phyloP scores from a whole-genome alignment of 1,284 basidiomycete species.

The Takashimella koratensis region DNA sequence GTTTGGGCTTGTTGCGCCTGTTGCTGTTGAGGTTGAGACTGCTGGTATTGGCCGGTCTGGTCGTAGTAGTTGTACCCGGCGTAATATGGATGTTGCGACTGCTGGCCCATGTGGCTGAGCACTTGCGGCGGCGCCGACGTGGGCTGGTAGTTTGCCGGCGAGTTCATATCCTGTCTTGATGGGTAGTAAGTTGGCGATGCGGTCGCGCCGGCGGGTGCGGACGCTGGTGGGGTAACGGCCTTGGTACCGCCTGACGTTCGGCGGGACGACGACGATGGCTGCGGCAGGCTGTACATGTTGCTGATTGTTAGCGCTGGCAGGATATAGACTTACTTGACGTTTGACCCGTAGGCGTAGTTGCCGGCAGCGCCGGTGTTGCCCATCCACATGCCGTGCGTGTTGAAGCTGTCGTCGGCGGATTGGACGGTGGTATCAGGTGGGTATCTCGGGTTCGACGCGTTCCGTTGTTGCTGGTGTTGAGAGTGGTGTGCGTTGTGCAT shows the following conservation, averaged over 20 bases:
- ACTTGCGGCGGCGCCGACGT: conserved; percentile 30
- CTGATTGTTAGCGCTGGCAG: no score
- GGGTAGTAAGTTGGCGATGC: conserved; percentile 12
- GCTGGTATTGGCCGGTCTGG: conserved; percentile 11
- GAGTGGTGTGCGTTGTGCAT: not conserved
- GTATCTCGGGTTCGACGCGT: not conserved
- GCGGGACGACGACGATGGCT: not conserved
- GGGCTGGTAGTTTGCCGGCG: conserved; percentile 16
- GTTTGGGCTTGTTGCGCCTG: not conserved
- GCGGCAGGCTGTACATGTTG: not conserved
- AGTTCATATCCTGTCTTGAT: not conserved
- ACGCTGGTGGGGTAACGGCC: conserved; percentile 5
- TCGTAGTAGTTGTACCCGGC: conserved; percentile 23
- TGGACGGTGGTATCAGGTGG: not conserved
- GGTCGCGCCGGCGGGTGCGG: conserved; percentile 7
- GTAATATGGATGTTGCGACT: conserved; percentile 28
- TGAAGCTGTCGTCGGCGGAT: not conserved
- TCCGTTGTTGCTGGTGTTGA: not conserved
- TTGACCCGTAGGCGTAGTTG: not conserved
- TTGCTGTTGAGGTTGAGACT: conserved; percentile 11
- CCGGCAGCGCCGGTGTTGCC: not conserved
- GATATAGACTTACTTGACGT: not conserved
- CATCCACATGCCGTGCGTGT: not conserved
- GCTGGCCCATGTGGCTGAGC: conserved; percentile 10
- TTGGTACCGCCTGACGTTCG: not conserved